Evolutionary conservation across 768 basidiomycete genomes (phyloP).

Genomic region (Daedaleopsis sinensis): DNA sequence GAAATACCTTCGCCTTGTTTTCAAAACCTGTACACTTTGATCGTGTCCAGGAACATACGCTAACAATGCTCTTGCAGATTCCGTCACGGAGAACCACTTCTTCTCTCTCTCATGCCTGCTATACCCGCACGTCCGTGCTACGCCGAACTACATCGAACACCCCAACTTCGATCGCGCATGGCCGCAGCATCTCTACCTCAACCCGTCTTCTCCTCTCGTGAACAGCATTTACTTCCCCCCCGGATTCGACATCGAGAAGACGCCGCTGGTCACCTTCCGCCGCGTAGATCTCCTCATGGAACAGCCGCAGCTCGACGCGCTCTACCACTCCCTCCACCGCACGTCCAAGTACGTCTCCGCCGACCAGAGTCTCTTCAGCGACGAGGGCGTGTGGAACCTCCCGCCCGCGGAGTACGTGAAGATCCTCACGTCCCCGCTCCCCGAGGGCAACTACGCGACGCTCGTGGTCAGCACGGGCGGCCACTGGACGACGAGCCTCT

Average conservation of each 20-base stretch:
- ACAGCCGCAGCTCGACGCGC: constrained; percentile 46
- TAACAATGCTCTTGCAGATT: constrained; percentile 44
- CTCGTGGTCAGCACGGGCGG: constrained; percentile 67
- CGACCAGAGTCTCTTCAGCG: constrained; percentile 48
- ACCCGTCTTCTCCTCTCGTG: constrained; percentile 54
- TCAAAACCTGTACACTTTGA: too few species aligned
- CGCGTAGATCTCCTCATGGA: constrained; percentile 63
- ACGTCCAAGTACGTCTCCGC: constrained; percentile 9
- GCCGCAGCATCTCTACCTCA: constrained; percentile 67
- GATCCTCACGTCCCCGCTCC: constrained; percentile 48
- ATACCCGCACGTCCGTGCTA: constrained; percentile 67
- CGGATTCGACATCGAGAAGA: constrained; percentile 55
- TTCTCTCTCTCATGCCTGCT: constrained; percentile 71
- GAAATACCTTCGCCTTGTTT: too few species aligned
- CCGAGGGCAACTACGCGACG: constrained; percentile 58
- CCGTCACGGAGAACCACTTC: constrained; percentile 73
- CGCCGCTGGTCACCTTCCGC: constrained; percentile 68
- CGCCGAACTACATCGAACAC: constrained; percentile 59
- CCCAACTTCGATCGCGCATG: constrained; percentile 63
- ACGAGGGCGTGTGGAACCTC: constrained; percentile 57
- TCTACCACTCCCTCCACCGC: constrained; percentile 31
- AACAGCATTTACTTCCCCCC: constrained; percentile 46
- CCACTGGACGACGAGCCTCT: constrained; percentile 67
- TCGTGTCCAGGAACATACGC: background rate
- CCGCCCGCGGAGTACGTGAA: constrained; percentile 56